phyloP scores from a whole-genome alignment of 768 basidiomycete genomes.

The Paxillus rubicundulus region DNA sequence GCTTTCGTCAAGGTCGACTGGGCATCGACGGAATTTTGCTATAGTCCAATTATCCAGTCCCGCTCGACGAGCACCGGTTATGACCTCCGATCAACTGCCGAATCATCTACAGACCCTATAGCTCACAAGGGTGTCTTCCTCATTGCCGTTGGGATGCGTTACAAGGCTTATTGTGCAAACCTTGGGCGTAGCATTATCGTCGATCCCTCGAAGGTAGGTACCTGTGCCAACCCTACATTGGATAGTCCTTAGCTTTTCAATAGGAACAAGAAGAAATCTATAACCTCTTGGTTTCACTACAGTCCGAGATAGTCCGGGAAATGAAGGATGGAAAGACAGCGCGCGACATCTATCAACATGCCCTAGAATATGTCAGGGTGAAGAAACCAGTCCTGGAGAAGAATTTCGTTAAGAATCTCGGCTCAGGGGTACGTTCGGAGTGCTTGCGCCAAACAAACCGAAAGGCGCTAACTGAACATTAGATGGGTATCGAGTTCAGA shows the following conservation, averaged over 20 bases:
- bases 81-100: slow-evolving; percentile 83
- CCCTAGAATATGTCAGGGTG: slow-evolving; percentile 64
- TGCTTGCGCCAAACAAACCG: background rate
- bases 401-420: slow-evolving; percentile 83
- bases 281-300: slow-evolving; percentile 70
- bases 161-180: slow-evolving; percentile 91
- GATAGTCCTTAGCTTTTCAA: background rate
- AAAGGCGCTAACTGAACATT: slow-evolving; percentile 1
- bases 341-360: slow-evolving; percentile 81
- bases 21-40: slow-evolving; percentile 88
- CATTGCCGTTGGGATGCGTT: slow-evolving; percentile 83
- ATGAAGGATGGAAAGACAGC: slow-evolving; percentile 77
- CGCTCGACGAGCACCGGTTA: slow-evolving; percentile 80
- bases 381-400: slow-evolving; percentile 83
- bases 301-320: slow-evolving; percentile 67
- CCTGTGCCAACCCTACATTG: background rate
- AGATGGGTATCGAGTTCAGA: slow-evolving; percentile 97
- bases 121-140: slow-evolving; percentile 87
- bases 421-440: slow-evolving; percentile 69
- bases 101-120: slow-evolving; percentile 80
- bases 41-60: slow-evolving; percentile 94
- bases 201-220: slow-evolving; percentile 76
- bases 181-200: slow-evolving; percentile 94
- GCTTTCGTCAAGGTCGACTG: slow-evolving; percentile 69
- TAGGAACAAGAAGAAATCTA: slow-evolving; percentile 94